Base-by-base conservation (phyloP, 192 early-diverging fungal genomes). In the Backusella morwellensis region DNA sequence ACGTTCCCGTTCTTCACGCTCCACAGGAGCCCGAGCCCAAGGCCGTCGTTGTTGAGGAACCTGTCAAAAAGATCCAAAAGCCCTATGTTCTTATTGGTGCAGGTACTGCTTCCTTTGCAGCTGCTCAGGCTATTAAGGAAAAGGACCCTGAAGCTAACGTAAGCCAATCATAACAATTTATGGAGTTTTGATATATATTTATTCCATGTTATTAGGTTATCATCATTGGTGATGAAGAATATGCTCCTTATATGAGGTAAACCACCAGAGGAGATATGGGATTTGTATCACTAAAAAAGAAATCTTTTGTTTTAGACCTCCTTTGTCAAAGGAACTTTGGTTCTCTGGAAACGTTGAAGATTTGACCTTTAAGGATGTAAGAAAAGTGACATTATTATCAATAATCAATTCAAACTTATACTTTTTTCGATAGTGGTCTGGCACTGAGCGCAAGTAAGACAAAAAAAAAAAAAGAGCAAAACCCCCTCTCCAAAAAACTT, bases 311-410 rank as follows among this genome's bases (percentile, higher is more conserved):
- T 21, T 23, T 47, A 78, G 77, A 32, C 91, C 91, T 17, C 91
- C 89, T 66, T 79, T 92, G 69, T 87, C 87, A 54, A 92, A 92
- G 77, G 91, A 92, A 76, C 83, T 92, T 78, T 92, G 91, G 91
- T 84, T 85, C 72, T 84, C 87, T 56, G 84, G 87, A 34, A 80
- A 82, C 56, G 77, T 78, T 23, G 74, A 79, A 34, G 81, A 82
- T 34, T 80, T 90, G 15, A 56, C 74, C n/a, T 91, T 90, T 75
- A 87, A 84, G 56, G 86, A 91, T 74, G 79, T 80, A 80, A 80
- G 66, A 29, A 29, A 29, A 29, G 26, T 29, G 26, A 29, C 26
- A 29, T 29, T 29, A 29, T 29, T 29, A 29, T 29, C 26, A 29
- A 29, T 29, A 29, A 29, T 1, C 0, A 29, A 29, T 29, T 29